Evolutionary conservation across 805 yeast genomes (phyloP), one percentile per base, ranked within the genome.

Genomic region (Candida ovalis): DNA sequence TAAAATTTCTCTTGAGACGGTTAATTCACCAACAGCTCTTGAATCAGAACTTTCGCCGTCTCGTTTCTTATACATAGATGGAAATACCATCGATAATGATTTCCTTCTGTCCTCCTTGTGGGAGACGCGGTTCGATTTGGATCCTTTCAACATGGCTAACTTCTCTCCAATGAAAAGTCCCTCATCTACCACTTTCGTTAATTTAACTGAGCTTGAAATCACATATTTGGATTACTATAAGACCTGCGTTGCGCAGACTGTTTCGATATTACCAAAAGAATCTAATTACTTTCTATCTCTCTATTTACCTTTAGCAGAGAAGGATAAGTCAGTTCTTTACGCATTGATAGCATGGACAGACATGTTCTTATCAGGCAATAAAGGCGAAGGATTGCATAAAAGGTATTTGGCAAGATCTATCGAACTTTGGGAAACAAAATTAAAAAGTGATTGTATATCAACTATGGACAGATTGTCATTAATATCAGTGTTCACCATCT

Each of bases 281-380:
- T 67, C 72, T 12, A 81, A 80, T 58, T 75, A 75, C 56, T 81
- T 77, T 52, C 60, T 73, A 19, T 75, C 70, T 30, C 70, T 78
- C 10, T 80, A 79, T 58, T 60, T 81, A 3, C 81, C 81, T 4
- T 70, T 81, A 73, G 82, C 85, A 0, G 66, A 69, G 40, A 61
- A 64, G 24, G 73, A 76, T 44, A 68, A 68, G 33, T 71, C 80
- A 4, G 73, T 80, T 6, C 58, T 80, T 23, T 70, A 72, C 48
- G 71, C 76, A 0, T 58, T 81, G 9, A 64, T 80, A 24, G 79
- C 83, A 0, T 81, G 85, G 84, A 74, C 78, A 69, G 70, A 70
- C 8, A 57, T 63, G 33, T 57, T 57, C 32, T 40, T 47, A 13
- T 38, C 55, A 7, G 52, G 53, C 21, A 33, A 48, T 12, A 55